Evolutionary conservation across 257 asterid species (phyloP).

Genomic region (Nicotiana undulata): DNA sequence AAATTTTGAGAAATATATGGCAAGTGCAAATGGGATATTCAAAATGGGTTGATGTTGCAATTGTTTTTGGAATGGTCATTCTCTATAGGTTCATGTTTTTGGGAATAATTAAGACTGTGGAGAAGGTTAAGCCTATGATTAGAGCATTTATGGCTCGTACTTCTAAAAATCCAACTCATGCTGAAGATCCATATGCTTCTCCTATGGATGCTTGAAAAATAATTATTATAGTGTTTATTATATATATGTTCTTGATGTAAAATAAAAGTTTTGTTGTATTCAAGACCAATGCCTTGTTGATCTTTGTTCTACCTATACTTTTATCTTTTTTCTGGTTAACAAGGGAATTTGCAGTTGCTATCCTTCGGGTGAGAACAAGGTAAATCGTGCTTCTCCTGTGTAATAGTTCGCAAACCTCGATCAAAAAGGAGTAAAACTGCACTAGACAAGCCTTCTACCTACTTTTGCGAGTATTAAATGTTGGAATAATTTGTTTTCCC

Average conservation of each 20-base stretch:
- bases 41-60: conserved; percentile 46
- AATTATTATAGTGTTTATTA: neutral
- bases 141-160: conserved; percentile 8
- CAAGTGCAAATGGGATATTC: conserved; percentile 50
- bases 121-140: conserved; percentile 25
- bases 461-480: neutral
- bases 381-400: fast-evolving
- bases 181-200: neutral
- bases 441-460: too few species aligned
- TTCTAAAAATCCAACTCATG: neutral
- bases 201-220: neutral
- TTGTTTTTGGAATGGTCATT: conserved; percentile 42
- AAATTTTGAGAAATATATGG: conserved; percentile 36
- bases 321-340: too few species aligned
- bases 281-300: neutral
- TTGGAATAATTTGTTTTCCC: neutral
- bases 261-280: neutral
- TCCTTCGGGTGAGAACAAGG: too few species aligned
- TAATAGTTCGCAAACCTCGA: too few species aligned
- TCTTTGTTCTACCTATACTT: too few species aligned
- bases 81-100: conserved; percentile 33
- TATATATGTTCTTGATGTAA: neutral
- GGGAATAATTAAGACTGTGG: conserved; percentile 24
- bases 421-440: fast-evolving
- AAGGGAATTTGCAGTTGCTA: too few species aligned